Evolutionary conservation across 176 grass and related monocot species (phyloP).

Genomic region (Oryza rufipogon): DNA sequence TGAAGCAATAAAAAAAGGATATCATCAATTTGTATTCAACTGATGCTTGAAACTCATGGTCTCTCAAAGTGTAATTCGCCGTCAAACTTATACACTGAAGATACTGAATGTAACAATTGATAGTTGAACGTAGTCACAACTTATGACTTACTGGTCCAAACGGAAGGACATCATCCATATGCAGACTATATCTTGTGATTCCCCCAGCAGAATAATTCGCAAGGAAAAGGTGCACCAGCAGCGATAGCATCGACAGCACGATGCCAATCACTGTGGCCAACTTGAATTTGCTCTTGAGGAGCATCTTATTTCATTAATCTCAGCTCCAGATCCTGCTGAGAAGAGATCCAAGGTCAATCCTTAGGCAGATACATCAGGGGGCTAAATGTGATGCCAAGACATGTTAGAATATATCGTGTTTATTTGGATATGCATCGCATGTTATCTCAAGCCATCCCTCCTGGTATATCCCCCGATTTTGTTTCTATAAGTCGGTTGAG

Average conservation of each 20-base stretch:
- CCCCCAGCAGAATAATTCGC: slow-evolving; percentile 84
- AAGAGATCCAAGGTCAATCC: not conserved
- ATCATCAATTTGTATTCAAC: slow-evolving; percentile 17
- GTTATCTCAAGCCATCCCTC: no score
- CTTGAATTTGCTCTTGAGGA: slow-evolving; percentile 93
- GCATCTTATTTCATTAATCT: slow-evolving; percentile 80
- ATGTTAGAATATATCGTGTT: no score
- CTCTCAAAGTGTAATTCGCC: not conserved
- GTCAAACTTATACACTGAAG: not conserved
- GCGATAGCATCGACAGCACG: slow-evolving; percentile 70
- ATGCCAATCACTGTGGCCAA: slow-evolving; percentile 83
- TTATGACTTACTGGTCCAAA: slow-evolving; percentile 62
- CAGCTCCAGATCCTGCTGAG: slow-evolving; percentile 45
- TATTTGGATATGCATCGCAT: no score
- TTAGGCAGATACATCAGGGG: not conserved
- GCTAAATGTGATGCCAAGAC: not conserved
- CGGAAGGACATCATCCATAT: slow-evolving; percentile 63
- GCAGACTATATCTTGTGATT: slow-evolving; percentile 58
- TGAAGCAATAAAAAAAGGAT: slow-evolving; percentile 5
- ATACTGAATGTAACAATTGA: not conserved
- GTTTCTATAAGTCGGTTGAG: no score
- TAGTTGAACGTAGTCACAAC: not conserved
- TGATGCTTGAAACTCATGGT: not conserved
- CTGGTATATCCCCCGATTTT: no score
- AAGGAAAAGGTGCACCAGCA: slow-evolving; percentile 86